Percentiles rank a stretch among this genome's conserved stretches.
These are phyloP conservation scores for Dactylellina sp. DNA, from an alignment of 2,329 filamentous ascomycete species.

Conservation along the genomic window DNA sequence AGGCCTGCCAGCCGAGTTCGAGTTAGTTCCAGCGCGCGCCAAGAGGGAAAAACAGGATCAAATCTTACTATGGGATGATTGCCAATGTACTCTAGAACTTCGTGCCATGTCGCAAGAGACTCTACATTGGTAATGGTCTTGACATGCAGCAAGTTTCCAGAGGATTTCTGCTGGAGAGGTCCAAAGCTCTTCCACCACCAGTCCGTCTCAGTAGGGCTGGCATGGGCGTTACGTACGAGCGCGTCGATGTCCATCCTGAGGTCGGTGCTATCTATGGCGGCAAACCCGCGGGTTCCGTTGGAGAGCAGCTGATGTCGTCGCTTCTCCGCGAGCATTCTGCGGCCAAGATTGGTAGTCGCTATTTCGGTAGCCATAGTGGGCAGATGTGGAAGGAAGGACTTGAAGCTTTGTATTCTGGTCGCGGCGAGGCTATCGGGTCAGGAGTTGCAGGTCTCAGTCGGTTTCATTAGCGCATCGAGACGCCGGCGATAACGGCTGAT, in stretches of 20 bases:
- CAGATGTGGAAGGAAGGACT: background rate
- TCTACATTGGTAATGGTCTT: conserved; percentile 38
- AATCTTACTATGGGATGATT: conserved; percentile 29
- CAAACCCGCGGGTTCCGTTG: conserved; percentile 46
- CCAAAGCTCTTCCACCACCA: conserved; percentile 56
- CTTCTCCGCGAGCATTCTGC: conserved; percentile 51
- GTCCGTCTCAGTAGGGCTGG: conserved; percentile 46
- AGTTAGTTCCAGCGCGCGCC: background rate
- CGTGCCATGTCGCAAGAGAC: conserved; percentile 32
- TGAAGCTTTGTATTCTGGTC: conserved; percentile 1
- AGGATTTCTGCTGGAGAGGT: conserved; percentile 29
- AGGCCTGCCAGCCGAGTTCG: too few species aligned
- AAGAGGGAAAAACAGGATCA: background rate
- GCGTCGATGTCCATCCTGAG: conserved; percentile 42
- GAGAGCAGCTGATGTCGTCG: conserved; percentile 44
- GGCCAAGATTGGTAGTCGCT: conserved; percentile 37
- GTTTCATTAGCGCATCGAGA: conserved; percentile 12
- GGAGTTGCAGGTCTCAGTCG: background rate
- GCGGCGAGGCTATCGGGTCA: background rate
- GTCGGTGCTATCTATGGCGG: conserved; percentile 50
- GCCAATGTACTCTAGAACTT: conserved; percentile 44
- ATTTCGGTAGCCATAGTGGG: conserved; percentile 33
- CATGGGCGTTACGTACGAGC: conserved; percentile 18
- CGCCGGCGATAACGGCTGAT: conserved; percentile 2
- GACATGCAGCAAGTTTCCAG: conserved; percentile 37